Evolutionary conservation across 2,329 filamentous ascomycete species (phyloP).

Genomic region (Aureobasidium uvarum): DNA sequence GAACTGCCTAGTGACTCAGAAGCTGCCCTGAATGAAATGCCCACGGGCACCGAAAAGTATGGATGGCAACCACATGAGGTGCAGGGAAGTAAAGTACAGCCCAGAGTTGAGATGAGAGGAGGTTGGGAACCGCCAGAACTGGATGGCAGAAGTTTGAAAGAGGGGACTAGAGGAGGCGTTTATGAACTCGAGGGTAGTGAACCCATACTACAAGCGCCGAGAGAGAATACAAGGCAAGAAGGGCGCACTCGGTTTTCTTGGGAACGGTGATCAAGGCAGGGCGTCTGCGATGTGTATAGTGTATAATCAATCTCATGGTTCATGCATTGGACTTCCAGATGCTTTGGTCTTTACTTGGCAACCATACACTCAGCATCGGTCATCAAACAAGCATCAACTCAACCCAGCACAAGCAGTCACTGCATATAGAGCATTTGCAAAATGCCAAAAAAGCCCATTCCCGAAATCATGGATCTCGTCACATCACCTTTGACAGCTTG

Average conservation of each 20-base stretch:
- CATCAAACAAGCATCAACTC: too few species aligned
- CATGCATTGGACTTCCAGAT: too few species aligned
- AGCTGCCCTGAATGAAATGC: constrained; percentile 10
- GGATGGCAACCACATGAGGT: constrained; percentile 8
- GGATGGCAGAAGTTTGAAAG: constrained; percentile 8
- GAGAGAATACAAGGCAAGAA: not conserved
- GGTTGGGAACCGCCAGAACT: constrained; percentile 18
- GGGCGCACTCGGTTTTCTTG: constrained; percentile 12
- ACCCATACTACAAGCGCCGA: not conserved
- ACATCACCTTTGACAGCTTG: not conserved
- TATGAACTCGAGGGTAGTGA: constrained; percentile 13
- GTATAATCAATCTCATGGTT: too few species aligned
- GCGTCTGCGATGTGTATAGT: too few species aligned
- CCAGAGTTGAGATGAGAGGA: constrained; percentile 15
- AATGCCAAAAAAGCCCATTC: not conserved
- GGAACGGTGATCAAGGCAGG: not conserved
- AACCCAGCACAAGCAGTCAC: not conserved
- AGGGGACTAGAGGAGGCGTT: not conserved
- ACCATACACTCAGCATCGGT: too few species aligned
- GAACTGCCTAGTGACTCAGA: constrained; percentile 14
- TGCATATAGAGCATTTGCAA: not conserved
- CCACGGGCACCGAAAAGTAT: not conserved
- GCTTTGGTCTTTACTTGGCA: too few species aligned
- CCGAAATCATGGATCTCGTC: constrained; percentile 1
- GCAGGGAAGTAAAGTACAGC: constrained; percentile 1